Conservation (phyloP, 306 rosid genomes). For the Cajanus cajan region DNA sequence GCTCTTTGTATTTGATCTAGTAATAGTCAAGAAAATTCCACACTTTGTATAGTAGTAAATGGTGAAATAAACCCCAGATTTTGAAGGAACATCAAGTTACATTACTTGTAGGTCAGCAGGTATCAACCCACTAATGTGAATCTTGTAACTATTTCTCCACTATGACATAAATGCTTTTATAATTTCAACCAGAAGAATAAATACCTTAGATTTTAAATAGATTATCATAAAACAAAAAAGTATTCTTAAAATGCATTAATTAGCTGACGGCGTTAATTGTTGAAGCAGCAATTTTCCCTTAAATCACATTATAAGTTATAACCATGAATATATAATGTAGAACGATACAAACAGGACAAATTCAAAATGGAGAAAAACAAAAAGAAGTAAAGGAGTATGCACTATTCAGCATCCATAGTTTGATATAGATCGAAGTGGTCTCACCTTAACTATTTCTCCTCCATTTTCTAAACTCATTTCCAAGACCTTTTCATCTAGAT, state of each 20-base stretch:
- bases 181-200: background rate
- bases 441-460: slow-evolving; percentile 32
- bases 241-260: slow-evolving; percentile 10
- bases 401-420: background rate
- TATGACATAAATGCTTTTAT: background rate
- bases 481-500: slow-evolving; percentile 6
- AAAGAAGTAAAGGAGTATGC: background rate
- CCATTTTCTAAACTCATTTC: slow-evolving; percentile 11
- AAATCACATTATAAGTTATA: background rate
- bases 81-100: background rate
- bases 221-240: background rate
- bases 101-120: background rate
- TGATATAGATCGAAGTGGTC: background rate
- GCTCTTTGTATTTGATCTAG: background rate
- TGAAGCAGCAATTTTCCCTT: background rate
- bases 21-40: background rate
- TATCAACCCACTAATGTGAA: background rate
- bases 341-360: background rate
- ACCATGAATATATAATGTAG: background rate
- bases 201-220: background rate
- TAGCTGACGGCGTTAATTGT: background rate
- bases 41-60: background rate
- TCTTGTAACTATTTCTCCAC: background rate
- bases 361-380: background rate
- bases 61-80: background rate